A percentile compares a stretch with the other conserved stretches of the same genome.
These are phyloP conservation scores for Kwoniella heveanensis DNA, from an alignment of 768 basidiomycete genomes.

Conservation along the genomic window DNA sequence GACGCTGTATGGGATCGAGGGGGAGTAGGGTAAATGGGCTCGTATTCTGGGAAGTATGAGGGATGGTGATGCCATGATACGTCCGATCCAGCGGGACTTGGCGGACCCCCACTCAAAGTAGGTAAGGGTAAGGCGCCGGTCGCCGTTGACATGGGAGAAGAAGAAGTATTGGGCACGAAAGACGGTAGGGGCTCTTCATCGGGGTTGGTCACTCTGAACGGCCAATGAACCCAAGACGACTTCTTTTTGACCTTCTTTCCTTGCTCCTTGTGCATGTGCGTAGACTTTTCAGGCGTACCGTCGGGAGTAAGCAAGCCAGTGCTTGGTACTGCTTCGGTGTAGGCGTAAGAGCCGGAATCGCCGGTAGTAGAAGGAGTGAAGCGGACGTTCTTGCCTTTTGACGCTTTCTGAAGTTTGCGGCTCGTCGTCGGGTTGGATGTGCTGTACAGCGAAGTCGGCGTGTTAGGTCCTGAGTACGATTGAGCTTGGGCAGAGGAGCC, in stretches of 20 bases:
- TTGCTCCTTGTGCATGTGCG: neutral
- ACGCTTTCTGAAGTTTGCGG: slow-evolving; percentile 23
- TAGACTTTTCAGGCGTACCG: slow-evolving; percentile 4
- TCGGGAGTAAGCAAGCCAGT: slow-evolving; percentile 9
- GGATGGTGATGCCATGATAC: slow-evolving; percentile 44
- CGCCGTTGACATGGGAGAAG: neutral
- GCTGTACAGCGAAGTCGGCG: neutral
- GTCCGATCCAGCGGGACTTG: slow-evolving; percentile 14
- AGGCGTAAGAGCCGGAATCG: neutral
- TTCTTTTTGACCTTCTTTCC: slow-evolving; percentile 12
- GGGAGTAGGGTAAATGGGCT: slow-evolving; percentile 21
- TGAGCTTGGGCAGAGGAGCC: neutral
- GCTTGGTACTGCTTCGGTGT: neutral
- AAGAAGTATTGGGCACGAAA: neutral
- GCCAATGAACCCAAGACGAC: slow-evolving; percentile 16
- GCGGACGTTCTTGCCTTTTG: slow-evolving; percentile 16
- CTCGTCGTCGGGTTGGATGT: neutral
- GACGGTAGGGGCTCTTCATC: neutral
- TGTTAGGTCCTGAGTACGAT: neutral
- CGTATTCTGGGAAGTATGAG: slow-evolving; percentile 46
- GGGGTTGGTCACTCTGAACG: slow-evolving; percentile 1
- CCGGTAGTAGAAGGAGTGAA: slow-evolving; percentile 24
- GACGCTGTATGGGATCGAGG: slow-evolving; percentile 11
- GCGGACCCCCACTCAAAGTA: neutral
- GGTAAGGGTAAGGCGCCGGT: no score